Evolutionary conservation across 2,329 filamentous ascomycete species (phyloP).

Genomic region (Ophiostoma australiae): DNA sequence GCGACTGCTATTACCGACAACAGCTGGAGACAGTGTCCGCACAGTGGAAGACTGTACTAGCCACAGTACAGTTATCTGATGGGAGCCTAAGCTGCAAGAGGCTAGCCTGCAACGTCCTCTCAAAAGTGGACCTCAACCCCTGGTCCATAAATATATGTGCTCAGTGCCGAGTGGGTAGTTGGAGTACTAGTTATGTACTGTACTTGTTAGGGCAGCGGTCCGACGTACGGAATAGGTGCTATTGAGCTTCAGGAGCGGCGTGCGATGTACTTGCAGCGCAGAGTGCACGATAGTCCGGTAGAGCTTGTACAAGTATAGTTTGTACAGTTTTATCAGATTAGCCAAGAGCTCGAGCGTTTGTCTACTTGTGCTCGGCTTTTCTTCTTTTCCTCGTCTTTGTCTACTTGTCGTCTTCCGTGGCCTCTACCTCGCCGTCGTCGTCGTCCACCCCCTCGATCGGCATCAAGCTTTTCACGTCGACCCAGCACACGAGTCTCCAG

Average conservation of each 20-base stretch:
- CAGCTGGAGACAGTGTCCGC: constrained; percentile 17
- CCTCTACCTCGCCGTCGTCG: not conserved
- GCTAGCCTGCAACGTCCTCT: not conserved
- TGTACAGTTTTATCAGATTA: constrained; percentile 14
- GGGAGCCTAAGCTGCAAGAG: not conserved
- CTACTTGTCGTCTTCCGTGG: not conserved
- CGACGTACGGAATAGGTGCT: constrained; percentile 21
- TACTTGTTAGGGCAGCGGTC: not conserved
- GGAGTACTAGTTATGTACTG: not conserved
- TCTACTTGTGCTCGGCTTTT: not conserved
- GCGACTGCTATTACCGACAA: not conserved
- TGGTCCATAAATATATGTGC: not conserved
- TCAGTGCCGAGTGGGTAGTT: not conserved
- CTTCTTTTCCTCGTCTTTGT: not conserved
- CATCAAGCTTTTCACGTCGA: not conserved
- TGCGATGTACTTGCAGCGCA: not conserved
- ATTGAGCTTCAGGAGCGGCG: constrained; percentile 21
- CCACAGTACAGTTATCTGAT: not conserved
- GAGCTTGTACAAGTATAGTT: no score
- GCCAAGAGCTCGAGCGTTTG: not conserved
- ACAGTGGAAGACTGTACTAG: not conserved
- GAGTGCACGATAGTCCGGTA: no score
- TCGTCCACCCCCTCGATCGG: not conserved
- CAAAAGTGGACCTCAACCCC: not conserved
- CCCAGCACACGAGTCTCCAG: no score